Percentiles rank a stretch among this genome's conserved stretches.
phyloP scores from a whole-genome alignment of 306 rosid genomes.

The Argentina anserina region DNA sequence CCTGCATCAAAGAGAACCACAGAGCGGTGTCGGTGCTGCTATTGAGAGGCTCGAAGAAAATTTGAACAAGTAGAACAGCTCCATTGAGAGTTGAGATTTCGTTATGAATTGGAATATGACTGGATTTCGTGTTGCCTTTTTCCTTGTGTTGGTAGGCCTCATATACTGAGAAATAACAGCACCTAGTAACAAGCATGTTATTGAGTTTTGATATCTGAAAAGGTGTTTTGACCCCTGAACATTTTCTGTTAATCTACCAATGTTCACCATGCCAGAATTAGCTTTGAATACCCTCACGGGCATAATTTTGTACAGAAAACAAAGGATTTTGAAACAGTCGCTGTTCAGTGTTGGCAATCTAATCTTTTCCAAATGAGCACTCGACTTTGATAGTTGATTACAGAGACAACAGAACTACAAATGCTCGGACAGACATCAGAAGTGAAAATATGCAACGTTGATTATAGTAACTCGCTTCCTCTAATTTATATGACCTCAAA shows the following conservation, averaged over 20 bases:
- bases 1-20: conserved; percentile 41
- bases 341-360: neutral
- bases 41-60: conserved; percentile 84
- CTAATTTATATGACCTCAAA: neutral
- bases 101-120: neutral
- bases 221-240: neutral
- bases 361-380: neutral
- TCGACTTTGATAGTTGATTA: neutral
- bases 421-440: too few relatives aligned
- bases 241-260: neutral
- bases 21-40: conserved; percentile 77
- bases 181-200: neutral
- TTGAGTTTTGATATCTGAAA: neutral
- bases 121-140: neutral
- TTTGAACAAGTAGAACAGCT: conserved; percentile 49
- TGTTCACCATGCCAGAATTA: neutral
- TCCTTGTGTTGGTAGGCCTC: neutral
- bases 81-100: neutral
- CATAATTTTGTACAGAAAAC: too few relatives aligned
- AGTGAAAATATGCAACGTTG: neutral
- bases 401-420: neutral
- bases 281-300: neutral
- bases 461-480: neutral
- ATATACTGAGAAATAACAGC: neutral
- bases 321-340: too few relatives aligned